Conservation (phyloP, 2,329 filamentous ascomycete species). For the Diaporthe caulivora region DNA sequence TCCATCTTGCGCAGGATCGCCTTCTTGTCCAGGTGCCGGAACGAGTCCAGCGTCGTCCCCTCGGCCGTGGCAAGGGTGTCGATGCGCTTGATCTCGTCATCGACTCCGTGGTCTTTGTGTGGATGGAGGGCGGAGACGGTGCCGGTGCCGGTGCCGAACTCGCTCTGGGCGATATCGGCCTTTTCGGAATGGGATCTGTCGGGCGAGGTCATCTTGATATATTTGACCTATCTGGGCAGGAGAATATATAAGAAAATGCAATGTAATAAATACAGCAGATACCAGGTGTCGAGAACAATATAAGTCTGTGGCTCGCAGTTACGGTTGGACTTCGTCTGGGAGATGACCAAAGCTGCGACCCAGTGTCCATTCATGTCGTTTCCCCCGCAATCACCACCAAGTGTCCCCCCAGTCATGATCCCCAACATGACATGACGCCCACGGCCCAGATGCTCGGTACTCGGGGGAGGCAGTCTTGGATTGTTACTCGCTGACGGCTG, state of each 20-base stretch:
- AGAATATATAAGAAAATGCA: background rate
- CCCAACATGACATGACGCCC: background rate
- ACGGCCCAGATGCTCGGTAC: conserved; percentile 21
- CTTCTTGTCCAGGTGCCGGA: conserved; percentile 65
- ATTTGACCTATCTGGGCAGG: too few species aligned
- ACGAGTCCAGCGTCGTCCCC: conserved; percentile 41
- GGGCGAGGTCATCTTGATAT: conserved; percentile 15
- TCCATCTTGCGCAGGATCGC: conserved; percentile 71
- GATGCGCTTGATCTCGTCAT: conserved; percentile 40
- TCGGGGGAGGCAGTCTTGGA: conserved; percentile 1
- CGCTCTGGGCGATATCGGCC: conserved; percentile 30
- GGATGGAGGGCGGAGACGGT: background rate
- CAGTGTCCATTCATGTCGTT: background rate
- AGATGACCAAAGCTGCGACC: background rate
- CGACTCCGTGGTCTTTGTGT: background rate
- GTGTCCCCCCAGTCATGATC: background rate
- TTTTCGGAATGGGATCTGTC: conserved; percentile 31
- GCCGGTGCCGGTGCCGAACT: conserved; percentile 17
- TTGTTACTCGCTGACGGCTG: conserved; percentile 9
- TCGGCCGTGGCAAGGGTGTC: conserved; percentile 38
- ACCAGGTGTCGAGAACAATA: background rate
- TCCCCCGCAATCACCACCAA: background rate
- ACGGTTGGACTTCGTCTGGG: background rate
- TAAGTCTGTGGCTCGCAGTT: background rate
- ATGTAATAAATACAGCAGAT: background rate